phyloP scores from a whole-genome alignment of 805 yeast species.

The Cyberlindnera subsufficiens region DNA sequence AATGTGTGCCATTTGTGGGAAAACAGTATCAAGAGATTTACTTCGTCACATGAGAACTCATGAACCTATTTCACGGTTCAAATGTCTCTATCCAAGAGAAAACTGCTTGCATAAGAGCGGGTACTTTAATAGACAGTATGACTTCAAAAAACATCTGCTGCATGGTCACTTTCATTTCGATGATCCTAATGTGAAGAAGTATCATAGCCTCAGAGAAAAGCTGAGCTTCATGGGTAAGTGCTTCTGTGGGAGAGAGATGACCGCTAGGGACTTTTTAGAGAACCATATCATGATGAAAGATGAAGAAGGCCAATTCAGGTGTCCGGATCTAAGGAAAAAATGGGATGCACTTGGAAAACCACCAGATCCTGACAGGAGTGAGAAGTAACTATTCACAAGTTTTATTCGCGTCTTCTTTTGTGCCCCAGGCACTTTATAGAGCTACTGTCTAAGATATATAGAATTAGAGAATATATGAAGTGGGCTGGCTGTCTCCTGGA shows the following conservation, averaged over 20 bases:
- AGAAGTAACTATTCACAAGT: too few species aligned
- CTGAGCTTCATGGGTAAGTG: conserved; percentile 47
- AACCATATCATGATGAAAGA: conserved; percentile 37
- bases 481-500: too few species aligned
- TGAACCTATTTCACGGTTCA: conserved; percentile 48
- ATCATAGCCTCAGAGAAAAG: conserved; percentile 48
- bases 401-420: too few species aligned
- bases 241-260: conserved; percentile 41
- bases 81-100: conserved; percentile 49
- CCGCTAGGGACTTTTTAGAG: conserved; percentile 52
- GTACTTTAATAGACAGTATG: conserved; percentile 62
- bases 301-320: background rate
- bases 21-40: conserved; percentile 51
- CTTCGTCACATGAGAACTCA: conserved; percentile 60
- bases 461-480: too few species aligned
- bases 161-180: conserved; percentile 56
- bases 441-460: too few species aligned
- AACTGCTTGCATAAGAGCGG: conserved; percentile 57
- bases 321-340: conserved; percentile 7
- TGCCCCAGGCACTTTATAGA: too few species aligned
- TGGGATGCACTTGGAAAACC: conserved; percentile 1
- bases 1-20: conserved; percentile 46
- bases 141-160: conserved; percentile 58
- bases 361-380: too few species aligned
- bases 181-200: conserved; percentile 27